Percentiles rank a stretch among this genome's conserved stretches.
Evolutionary conservation across 305 asterid genomes (phyloP).

Genomic region (Lippia alba): DNA sequence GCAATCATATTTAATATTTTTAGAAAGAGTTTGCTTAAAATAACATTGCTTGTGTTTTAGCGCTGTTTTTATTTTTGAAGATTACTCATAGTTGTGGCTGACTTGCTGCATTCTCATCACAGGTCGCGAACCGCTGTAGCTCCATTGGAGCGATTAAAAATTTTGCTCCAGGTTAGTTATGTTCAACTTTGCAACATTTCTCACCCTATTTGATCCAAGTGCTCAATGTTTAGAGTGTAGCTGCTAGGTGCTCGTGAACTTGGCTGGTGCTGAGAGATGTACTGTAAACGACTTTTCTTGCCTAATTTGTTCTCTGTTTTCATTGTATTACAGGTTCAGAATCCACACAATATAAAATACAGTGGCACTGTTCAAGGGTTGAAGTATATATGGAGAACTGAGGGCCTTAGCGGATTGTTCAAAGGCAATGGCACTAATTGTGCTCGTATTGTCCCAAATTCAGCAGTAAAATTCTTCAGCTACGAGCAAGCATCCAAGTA

Average conservation of each 20-base stretch:
- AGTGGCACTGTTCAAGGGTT: conserved; percentile 91
- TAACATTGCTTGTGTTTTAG: conserved; percentile 9
- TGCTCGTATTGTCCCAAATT: conserved; percentile 95
- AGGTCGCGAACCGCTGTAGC: conserved; percentile 70
- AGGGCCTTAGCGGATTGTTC: conserved; percentile 85
- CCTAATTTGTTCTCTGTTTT: conserved; percentile 10
- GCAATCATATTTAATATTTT: neutral
- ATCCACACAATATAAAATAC: conserved; percentile 87
- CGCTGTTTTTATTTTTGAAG: conserved; percentile 25
- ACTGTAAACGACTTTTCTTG: conserved; percentile 1
- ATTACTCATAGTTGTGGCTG: conserved; percentile 11
- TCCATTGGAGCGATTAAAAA: conserved; percentile 63
- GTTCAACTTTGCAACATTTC: conserved; percentile 3
- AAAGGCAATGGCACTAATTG: conserved; percentile 98
- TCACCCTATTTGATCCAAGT: conserved; percentile 11
- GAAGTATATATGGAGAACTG: conserved; percentile 87
- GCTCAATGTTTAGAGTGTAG: conserved; percentile 17
- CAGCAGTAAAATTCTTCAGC: conserved; percentile 98
- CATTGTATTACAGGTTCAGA: conserved; percentile 75
- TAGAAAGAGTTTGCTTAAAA: conserved; percentile 6
- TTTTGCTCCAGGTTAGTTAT: conserved; percentile 56
- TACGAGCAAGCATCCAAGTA: conserved; percentile 99
- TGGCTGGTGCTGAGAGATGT: conserved; percentile 2
- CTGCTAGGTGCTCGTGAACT: conserved; percentile 1
- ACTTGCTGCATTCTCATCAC: conserved; percentile 36